phyloP scores from a whole-genome alignment of 345 rosid species.

The Iberis pinnata region DNA sequence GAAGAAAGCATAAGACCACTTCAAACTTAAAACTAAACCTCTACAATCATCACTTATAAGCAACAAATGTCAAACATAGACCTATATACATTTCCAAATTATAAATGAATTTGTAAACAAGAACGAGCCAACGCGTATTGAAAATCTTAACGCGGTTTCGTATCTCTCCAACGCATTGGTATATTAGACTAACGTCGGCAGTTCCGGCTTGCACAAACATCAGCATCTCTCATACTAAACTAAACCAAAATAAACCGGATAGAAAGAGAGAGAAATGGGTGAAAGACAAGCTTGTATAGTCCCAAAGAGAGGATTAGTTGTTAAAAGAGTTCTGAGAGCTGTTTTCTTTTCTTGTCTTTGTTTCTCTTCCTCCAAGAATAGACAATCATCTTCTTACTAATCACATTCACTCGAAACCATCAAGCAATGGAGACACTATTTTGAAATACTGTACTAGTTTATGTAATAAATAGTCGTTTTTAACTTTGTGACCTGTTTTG shows the following conservation, averaged over 20 bases:
- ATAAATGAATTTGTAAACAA: neutral
- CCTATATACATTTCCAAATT: too few species aligned
- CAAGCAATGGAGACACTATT: conserved; percentile 16
- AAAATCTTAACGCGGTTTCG: conserved; percentile 21
- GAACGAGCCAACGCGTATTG: conserved; percentile 29
- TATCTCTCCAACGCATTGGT: conserved; percentile 6
- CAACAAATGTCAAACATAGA: conserved; percentile 5
- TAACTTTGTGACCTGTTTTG: neutral
- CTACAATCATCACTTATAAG: conserved; percentile 5
- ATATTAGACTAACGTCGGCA: conserved; percentile 31
- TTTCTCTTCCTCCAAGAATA: conserved; percentile 12
- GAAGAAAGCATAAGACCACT: conserved; percentile 26
- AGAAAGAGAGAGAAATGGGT: conserved; percentile 11
- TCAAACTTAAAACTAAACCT: conserved; percentile 25
- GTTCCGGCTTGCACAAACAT: conserved; percentile 25
- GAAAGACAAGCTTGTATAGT: conserved; percentile 29
- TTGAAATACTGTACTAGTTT: conserved; percentile 1
- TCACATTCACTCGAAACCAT: conserved; percentile 24
- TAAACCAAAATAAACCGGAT: conserved; percentile 17
- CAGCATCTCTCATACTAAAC: neutral
- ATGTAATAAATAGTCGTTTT: neutral
- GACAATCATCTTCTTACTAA: neutral
- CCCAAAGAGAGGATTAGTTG: conserved; percentile 45
- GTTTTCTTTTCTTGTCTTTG: conserved; percentile 25
- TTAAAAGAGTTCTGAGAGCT: conserved; percentile 27